Base-by-base conservation (phyloP, 345 rosid genomes). In the Hypericum androsaemum region DNA sequence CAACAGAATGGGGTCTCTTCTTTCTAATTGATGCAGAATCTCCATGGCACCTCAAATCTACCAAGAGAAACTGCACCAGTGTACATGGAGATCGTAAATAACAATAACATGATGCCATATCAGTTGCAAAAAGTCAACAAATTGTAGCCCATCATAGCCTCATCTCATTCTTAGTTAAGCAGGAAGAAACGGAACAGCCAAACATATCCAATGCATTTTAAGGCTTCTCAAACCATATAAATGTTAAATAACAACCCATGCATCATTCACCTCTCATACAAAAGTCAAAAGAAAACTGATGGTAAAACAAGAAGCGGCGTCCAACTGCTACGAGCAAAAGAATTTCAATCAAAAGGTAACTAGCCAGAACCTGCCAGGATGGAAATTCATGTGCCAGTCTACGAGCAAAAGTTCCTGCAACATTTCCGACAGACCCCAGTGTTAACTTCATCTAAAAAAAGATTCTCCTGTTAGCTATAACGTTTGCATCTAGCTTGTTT, bases 11-110 rank as follows among this genome's bases (percentile, higher is more conserved):
- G 28, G 92, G 86, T 46, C 77, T 75, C 54, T 77, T 80, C 77
- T 77, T 84, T 68, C 71, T 77, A 62, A 79, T 64, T 36, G 79
- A 65, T 36, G 98, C 76, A 15, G 98, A 90, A 71, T 90, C 96
- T 55, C 98, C 98, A 66, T 90, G 98, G 74, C 98, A 90, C 54
- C 96, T 82, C 50, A 90, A 67, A 71, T 90, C 98, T 10, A 90
- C 88, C 43, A 82, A 68, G 59, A 90, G 89, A 79, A 86, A 90
- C 98, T 87, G 81, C 12, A 48, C 47, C 61, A 65, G 36, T 16
- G 61, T 5, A 41, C 15, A 46, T 40, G 37, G 3, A 16, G 28
- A 15, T 17, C 43, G 37, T 13, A 28, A 37, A 41, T 54, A 36
- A 57, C 48, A 41, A 17, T 22, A 4, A 22, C 32, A 22, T 22